Percentiles rank a stretch among this genome's conserved stretches.
Conservation (phyloP, 768 basidiomycete genomes). For the Suillus plorans region DNA sequence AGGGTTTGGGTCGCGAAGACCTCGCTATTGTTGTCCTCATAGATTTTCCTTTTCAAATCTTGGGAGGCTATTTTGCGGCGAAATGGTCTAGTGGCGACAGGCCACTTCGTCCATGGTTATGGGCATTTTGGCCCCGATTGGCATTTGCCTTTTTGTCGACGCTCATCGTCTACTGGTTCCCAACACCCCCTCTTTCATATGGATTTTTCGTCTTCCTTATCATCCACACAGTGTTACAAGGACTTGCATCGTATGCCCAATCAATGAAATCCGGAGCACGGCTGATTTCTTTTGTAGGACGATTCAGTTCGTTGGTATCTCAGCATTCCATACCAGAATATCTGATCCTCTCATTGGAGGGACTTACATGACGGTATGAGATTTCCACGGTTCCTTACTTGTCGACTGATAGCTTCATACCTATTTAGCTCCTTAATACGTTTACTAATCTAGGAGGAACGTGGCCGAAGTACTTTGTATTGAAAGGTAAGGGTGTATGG, state of each 20-base stretch:
- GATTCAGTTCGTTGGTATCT: constrained; percentile 98
- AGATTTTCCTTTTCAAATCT: constrained; percentile 96
- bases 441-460: constrained; percentile 97
- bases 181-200: constrained; percentile 66
- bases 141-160: constrained; percentile 70
- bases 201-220: constrained; percentile 83
- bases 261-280: neutral
- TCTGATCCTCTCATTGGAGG: constrained; percentile 97
- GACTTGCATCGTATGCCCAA: constrained; percentile 77
- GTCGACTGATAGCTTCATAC: constrained; percentile 10
- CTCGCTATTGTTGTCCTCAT: constrained; percentile 93
- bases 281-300: constrained; percentile 52
- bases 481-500: constrained; percentile 61
- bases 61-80: constrained; percentile 92
- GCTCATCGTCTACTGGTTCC: constrained; percentile 82
- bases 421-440: constrained; percentile 81
- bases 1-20: constrained; percentile 93
- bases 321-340: constrained; percentile 97
- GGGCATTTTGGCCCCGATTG: constrained; percentile 88
- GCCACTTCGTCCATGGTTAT: constrained; percentile 85
- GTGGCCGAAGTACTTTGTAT: constrained; percentile 94
- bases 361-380: constrained; percentile 95
- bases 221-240: constrained; percentile 76
- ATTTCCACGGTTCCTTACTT: neutral
- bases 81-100: constrained; percentile 83